A percentile compares a stretch with the other conserved stretches of the same genome.
These are phyloP conservation scores for Phytophthora cryptogea DNA, from an alignment of 352 stramenopile species.

Conservation along the genomic window DNA sequence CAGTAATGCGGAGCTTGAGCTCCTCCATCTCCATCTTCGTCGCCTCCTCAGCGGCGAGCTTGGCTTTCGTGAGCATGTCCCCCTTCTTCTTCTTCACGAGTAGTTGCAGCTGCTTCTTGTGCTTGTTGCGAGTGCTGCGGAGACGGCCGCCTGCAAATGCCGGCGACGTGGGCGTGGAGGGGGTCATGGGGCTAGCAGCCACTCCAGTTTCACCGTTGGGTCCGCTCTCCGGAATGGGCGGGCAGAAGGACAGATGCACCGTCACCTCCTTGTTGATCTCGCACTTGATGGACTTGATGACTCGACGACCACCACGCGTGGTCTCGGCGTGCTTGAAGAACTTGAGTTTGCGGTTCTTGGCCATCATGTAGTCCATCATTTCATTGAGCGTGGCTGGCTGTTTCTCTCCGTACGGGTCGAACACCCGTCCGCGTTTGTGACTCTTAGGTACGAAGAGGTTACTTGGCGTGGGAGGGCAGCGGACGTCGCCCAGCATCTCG, in stretches of 20 bases:
- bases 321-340: constrained; percentile 90
- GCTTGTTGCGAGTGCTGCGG: constrained; percentile 81
- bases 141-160: constrained; percentile 70
- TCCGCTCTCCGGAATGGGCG: constrained; percentile 78
- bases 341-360: constrained; percentile 88
- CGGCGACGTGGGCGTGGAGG: constrained; percentile 82
- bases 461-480: constrained; percentile 68
- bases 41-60: constrained; percentile 82
- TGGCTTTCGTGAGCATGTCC: constrained; percentile 88
- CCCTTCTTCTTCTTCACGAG: constrained; percentile 89
- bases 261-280: constrained; percentile 90
- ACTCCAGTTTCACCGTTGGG: constrained; percentile 83
- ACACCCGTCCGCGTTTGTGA: constrained; percentile 81
- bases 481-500: constrained; percentile 83
- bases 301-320: constrained; percentile 78
- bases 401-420: constrained; percentile 85
- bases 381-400: constrained; percentile 83
- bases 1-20: constrained; percentile 78
- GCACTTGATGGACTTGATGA: constrained; percentile 86
- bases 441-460: constrained; percentile 82
- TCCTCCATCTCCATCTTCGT: constrained; percentile 91
- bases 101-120: constrained; percentile 84
- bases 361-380: constrained; percentile 92
- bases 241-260: constrained; percentile 81
- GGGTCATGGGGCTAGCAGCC: constrained; percentile 85